Base-by-base conservation (phyloP, 2,329 filamentous ascomycete species). In the Xylaria sp. region DNA sequence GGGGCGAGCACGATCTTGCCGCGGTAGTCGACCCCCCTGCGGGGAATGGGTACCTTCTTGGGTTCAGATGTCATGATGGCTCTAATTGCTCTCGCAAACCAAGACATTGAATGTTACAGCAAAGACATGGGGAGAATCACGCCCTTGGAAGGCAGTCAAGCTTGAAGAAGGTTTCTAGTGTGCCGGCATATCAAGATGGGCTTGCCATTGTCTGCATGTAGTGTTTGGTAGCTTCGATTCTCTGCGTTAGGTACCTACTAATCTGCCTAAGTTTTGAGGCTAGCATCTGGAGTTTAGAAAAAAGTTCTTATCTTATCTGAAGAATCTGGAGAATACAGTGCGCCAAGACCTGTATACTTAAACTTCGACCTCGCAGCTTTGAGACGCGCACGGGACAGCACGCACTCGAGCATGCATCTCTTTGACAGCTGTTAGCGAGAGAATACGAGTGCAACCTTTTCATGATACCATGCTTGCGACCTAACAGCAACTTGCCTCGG, bases 1-100 rank as follows among this genome's bases (percentile, higher is more conserved):
- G 96, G 96, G 70, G 96, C 96, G 72, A 99, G 91, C 54, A 98
- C 96, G 73, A 98, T 83, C 82, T 97, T 98, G 82, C 92, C 92
- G 75, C 95, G 89, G 82, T 98, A 98, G 84, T 98, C 94, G 77
- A 97, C 94, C 61, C 95, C 95, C 80, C 92, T 92, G 70, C 86
- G 88, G 73, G 95, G 95, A 73, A 98, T 97, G 61, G 94, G 91
- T 46, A 97, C 92, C 78, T 86, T 89, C 78, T 91, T 90, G 69
- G 84, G 76, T 75, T 83, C 81, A 65, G 86, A 80, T 76, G 86
- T 84, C 89, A 92, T 92, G 78, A 82, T 84, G 80, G 83, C 81
- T 80, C 82, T 83, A 60, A 86, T 65, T 54, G 62, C 58, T 66
- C 69, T 70, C 28, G 55, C n/a, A 41, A 75, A 72, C 55, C 67